Conservation (phyloP, 371 early-diverging fungal species). For the Batrachochytrium dendrobatidis region DNA sequence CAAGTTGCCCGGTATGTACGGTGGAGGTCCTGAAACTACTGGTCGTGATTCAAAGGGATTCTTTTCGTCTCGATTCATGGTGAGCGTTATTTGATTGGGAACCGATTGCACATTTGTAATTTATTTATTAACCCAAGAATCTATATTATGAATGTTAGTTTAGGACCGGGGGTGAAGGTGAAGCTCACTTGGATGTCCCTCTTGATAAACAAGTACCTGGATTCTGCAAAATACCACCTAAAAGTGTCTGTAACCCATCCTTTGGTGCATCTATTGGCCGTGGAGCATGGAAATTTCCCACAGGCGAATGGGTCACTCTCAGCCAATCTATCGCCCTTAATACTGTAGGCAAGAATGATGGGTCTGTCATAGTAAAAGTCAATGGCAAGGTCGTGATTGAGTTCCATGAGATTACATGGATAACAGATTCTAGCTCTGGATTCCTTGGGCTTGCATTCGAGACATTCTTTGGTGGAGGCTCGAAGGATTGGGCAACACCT, state of each 20-base stretch:
- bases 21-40: constrained; percentile 33
- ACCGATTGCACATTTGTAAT: neutral
- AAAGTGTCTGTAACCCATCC: constrained; percentile 45
- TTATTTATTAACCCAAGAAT: neutral
- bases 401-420: constrained; percentile 10
- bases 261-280: constrained; percentile 61
- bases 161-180: constrained; percentile 49
- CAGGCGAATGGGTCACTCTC: constrained; percentile 51
- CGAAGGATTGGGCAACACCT: constrained; percentile 41
- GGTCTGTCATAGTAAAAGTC: constrained; percentile 34
- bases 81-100: neutral
- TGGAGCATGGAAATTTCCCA: constrained; percentile 43
- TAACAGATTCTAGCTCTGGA: neutral
- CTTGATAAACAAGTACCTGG: constrained; percentile 34
- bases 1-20: constrained; percentile 52
- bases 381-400: constrained; percentile 26
- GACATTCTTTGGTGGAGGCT: constrained; percentile 54
- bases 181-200: constrained; percentile 56
- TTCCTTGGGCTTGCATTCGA: constrained; percentile 27
- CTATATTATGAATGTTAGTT: constrained; percentile 24
- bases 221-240: constrained; percentile 37
- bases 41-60: constrained; percentile 47
- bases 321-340: constrained; percentile 52
- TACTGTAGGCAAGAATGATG: constrained; percentile 39
- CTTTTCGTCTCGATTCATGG: constrained; percentile 56